Evolutionary conservation across 106 monocot genomes (phyloP).

Genomic region (Posidonia australis): DNA sequence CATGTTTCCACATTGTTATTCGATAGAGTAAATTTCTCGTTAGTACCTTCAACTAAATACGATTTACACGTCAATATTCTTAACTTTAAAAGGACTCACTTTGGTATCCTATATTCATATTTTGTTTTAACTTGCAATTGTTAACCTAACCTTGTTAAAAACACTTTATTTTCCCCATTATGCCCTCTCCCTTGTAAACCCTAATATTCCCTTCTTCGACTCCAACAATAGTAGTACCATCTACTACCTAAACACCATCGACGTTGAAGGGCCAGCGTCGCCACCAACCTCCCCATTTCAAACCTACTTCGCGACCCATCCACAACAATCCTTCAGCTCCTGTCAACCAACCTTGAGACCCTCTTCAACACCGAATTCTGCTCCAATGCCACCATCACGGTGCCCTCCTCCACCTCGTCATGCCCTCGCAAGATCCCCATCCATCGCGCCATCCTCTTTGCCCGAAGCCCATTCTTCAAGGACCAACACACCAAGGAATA

Average conservation of each 20-base stretch:
- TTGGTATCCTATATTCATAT: too few species aligned
- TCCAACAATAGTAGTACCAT: constrained; percentile 38
- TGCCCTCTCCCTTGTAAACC: too few species aligned
- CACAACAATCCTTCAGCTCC: constrained; percentile 56
- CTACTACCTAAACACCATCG: too few species aligned
- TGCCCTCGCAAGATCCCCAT: constrained; percentile 26
- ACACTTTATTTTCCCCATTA: too few species aligned
- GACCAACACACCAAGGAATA: constrained; percentile 20
- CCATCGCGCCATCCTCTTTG: constrained; percentile 68
- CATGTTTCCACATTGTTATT: too few species aligned
- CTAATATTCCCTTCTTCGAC: constrained; percentile 34
- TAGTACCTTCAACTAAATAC: too few species aligned
- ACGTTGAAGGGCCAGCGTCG: too few species aligned
- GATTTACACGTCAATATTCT: too few species aligned
- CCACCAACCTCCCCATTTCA: background rate
- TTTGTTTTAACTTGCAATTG: too few species aligned
- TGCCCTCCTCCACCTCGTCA: background rate
- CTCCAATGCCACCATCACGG: constrained; percentile 36
- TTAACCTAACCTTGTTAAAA: too few species aligned
- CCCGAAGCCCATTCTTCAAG: constrained; percentile 74
- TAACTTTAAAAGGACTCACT: too few species aligned
- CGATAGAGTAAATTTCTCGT: too few species aligned
- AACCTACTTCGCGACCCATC: constrained; percentile 16
- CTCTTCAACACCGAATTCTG: constrained; percentile 36
- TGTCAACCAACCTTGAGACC: constrained; percentile 47